phyloP scores from a whole-genome alignment of 1,284 basidiomycete genomes.

The Naganishia albida region DNA sequence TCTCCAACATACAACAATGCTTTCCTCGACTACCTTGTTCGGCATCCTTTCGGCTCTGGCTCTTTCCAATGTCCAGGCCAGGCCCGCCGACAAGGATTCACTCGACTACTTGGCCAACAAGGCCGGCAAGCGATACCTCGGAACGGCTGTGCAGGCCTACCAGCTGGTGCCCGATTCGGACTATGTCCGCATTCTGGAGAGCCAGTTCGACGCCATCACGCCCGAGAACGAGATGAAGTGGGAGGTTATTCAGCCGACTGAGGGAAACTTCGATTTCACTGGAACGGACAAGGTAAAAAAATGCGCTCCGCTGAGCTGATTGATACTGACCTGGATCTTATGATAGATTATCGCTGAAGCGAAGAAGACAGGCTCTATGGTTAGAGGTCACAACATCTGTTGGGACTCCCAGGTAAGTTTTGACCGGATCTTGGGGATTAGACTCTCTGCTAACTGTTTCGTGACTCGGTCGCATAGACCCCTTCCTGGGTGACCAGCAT shows the following conservation, averaged over 20 bases:
- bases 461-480: slow-evolving; percentile 15
- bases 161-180: slow-evolving; percentile 36
- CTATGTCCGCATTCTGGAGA: slow-evolving; percentile 36
- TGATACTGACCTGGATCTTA: too few relatives aligned
- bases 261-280: slow-evolving; percentile 43
- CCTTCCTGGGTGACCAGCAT: slow-evolving; percentile 43
- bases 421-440: background rate
- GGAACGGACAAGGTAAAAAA: slow-evolving; percentile 39
- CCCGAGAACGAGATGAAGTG: slow-evolving; percentile 47
- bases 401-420: slow-evolving; percentile 41
- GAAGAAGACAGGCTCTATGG: slow-evolving; percentile 38
- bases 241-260: slow-evolving; percentile 42
- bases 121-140: slow-evolving; percentile 39
- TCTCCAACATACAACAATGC: slow-evolving; percentile 1
- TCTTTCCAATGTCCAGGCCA: slow-evolving; percentile 16
- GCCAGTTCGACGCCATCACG: slow-evolving; percentile 42
- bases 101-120: slow-evolving; percentile 32
- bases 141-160: slow-evolving; percentile 40
- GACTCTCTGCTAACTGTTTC: background rate
- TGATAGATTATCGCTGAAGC: slow-evolving; percentile 40
- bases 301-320: background rate
- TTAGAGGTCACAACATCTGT: slow-evolving; percentile 43
- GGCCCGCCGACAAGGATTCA: slow-evolving; percentile 9
- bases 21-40: slow-evolving; percentile 21
- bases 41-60: slow-evolving; percentile 25